Percentiles rank a stretch among this genome's conserved stretches.
Evolutionary conservation across 2,329 filamentous ascomycete genomes (phyloP).

Genomic region (Neopestalotiopsis rosae): DNA sequence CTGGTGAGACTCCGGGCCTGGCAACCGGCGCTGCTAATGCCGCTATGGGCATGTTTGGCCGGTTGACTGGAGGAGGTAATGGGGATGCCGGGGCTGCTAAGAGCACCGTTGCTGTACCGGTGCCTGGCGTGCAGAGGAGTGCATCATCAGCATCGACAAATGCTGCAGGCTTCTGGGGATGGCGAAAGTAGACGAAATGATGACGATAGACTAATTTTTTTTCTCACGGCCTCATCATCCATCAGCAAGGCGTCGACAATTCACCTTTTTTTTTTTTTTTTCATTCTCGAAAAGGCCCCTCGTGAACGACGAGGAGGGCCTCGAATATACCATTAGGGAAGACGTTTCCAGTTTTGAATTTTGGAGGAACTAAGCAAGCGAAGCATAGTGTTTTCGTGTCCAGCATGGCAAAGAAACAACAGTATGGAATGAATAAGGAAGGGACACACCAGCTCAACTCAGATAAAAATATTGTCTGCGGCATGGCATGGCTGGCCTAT

Average conservation of each 20-base stretch:
- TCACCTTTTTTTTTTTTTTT: neutral
- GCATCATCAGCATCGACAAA: constrained; percentile 28
- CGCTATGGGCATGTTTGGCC: constrained; percentile 57
- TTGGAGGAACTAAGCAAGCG: neutral
- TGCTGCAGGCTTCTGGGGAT: constrained; percentile 61
- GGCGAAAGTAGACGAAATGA: constrained; percentile 44
- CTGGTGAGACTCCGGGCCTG: constrained; percentile 44
- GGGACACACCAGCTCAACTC: neutral
- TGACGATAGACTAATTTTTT: neutral
- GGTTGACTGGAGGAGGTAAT: constrained; percentile 45
- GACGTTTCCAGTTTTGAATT: neutral
- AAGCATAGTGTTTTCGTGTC: neutral
- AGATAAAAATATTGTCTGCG: neutral
- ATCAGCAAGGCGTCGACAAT: constrained; percentile 2
- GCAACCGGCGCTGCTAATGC: constrained; percentile 35
- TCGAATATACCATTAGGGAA: neutral
- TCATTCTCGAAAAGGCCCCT: neutral
- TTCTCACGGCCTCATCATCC: neutral
- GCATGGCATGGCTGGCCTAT: neutral
- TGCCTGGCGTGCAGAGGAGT: constrained; percentile 27
- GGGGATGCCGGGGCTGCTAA: constrained; percentile 32
- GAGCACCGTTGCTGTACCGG: constrained; percentile 26
- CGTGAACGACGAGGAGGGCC: neutral
- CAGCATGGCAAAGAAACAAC: neutral
- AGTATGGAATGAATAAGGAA: neutral